phyloP scores from a whole-genome alignment of 202 grass and related monocot species.

The Panicum hallii region DNA sequence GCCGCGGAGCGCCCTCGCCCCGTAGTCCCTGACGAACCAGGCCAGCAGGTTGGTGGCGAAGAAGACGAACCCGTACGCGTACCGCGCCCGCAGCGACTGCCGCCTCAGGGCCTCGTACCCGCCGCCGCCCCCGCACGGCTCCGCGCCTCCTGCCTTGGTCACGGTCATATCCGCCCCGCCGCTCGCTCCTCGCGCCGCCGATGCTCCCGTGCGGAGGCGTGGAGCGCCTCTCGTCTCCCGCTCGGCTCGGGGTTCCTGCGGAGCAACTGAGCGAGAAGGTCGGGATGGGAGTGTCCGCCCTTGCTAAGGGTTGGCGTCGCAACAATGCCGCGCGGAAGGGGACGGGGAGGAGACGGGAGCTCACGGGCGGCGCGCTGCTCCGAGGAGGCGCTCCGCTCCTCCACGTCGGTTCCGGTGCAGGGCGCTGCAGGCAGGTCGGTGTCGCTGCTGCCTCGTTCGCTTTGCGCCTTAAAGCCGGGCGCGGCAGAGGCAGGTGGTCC shows the following conservation, averaged over 20 bases:
- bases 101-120: slow-evolving; percentile 45
- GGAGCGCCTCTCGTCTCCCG: neutral
- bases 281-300: neutral
- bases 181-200: neutral
- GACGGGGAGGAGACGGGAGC: neutral
- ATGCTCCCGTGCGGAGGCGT: neutral
- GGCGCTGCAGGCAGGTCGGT: neutral
- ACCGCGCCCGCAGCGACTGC: slow-evolving; percentile 71
- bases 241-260: neutral
- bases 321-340: neutral
- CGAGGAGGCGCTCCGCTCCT: neutral
- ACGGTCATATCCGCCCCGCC: neutral
- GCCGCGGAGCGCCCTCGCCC: slow-evolving; percentile 61
- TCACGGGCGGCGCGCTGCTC: slow-evolving; percentile 32
- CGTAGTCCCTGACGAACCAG: slow-evolving; percentile 91
- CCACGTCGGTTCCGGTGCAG: slow-evolving; percentile 3
- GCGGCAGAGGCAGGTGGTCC: neutral
- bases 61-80: slow-evolving; percentile 83
- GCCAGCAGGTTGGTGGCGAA: slow-evolving; percentile 87
- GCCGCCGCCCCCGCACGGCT: neutral
- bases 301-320: neutral
- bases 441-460: neutral
- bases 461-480: slow-evolving; percentile 38
- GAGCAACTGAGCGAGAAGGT: neutral
- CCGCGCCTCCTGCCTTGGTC: slow-evolving; percentile 5